Evolutionary conservation across 371 early-diverging fungal species (phyloP).

Genomic region (Saksenaea vasiformis): DNA sequence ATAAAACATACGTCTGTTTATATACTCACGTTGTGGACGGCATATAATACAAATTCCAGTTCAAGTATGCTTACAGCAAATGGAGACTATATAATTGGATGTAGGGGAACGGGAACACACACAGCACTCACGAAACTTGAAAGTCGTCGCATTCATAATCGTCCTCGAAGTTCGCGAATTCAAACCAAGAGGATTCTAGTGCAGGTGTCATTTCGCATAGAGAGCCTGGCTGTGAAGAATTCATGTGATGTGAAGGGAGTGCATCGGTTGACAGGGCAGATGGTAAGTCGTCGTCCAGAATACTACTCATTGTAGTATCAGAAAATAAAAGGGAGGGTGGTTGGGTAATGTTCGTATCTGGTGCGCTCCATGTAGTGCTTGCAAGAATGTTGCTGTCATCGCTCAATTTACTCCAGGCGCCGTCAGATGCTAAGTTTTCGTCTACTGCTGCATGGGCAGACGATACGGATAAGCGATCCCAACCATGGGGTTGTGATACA

Average conservation of each 20-base stretch:
- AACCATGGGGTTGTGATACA: background rate
- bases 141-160: slow-evolving; percentile 23
- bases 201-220: background rate
- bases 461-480: slow-evolving; percentile 1
- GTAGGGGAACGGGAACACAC: background rate
- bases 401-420: slow-evolving; percentile 7
- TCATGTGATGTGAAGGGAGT: background rate
- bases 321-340: slow-evolving; percentile 23
- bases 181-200: slow-evolving; percentile 19
- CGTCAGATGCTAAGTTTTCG: background rate
- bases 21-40: background rate
- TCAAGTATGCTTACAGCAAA: background rate
- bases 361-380: slow-evolving; percentile 9
- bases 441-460: slow-evolving; percentile 11
- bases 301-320: slow-evolving; percentile 10
- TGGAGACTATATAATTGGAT: background rate
- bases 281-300: slow-evolving; percentile 10
- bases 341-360: slow-evolving; percentile 3
- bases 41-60: background rate
- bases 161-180: slow-evolving; percentile 37
- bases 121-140: background rate
- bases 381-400: background rate
- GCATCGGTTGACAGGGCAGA: slow-evolving; percentile 3
- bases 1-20: background rate
- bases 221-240: slow-evolving; percentile 1